A percentile compares a stretch with the other conserved stretches of the same genome.
Conservation (phyloP, 2,329 filamentous ascomycete genomes). For the Penicillium sp. region DNA sequence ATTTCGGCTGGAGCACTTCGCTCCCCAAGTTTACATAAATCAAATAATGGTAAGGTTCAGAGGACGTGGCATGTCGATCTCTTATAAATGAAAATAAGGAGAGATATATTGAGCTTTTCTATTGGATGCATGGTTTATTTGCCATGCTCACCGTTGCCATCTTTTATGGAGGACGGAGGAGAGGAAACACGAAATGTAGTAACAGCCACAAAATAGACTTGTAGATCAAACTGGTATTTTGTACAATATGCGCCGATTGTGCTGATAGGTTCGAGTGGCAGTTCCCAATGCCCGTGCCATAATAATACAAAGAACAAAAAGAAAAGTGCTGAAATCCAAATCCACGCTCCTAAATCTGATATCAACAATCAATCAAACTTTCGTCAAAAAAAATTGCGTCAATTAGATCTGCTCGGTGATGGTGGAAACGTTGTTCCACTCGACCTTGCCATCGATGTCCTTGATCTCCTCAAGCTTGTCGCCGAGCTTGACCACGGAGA, state of each 20-base stretch:
- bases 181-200: not conserved
- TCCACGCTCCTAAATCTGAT: conserved; percentile 13
- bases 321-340: conserved; percentile 17
- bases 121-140: not conserved
- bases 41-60: not conserved
- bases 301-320: conserved; percentile 30
- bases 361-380: conserved; percentile 6
- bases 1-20: not conserved
- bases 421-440: conserved; percentile 48
- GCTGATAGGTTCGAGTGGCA: conserved; percentile 26
- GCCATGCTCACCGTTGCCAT: not conserved
- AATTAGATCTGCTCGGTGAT: conserved; percentile 30
- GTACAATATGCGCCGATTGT: conserved; percentile 37
- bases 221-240: conserved; percentile 23
- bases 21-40: not conserved
- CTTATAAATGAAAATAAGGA: not conserved
- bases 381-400: not conserved
- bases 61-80: not conserved
- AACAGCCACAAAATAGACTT: conserved; percentile 1
- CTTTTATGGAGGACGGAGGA: not conserved
- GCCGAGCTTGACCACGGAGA: conserved; percentile 83
- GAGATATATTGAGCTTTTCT: not conserved
- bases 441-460: conserved; percentile 55
- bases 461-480: conserved; percentile 62
- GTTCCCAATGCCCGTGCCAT: conserved; percentile 26